These are phyloP conservation scores for Pyrus betulifolia DNA, from an alignment of 306 rosid species.

Conservation along the genomic window DNA sequence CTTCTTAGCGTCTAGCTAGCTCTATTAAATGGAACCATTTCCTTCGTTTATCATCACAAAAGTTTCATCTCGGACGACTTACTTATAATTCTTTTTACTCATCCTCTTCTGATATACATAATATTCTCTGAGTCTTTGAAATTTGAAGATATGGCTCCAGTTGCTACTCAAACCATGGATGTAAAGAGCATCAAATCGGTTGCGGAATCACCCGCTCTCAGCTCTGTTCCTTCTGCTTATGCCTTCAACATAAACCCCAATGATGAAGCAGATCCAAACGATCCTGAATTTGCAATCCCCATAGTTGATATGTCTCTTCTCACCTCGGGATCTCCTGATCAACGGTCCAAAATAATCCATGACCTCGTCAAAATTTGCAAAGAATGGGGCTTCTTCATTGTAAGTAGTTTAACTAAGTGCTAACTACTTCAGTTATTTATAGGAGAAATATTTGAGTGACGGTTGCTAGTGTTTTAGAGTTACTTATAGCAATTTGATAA, in stretches of 20 bases:
- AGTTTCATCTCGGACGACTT: not conserved
- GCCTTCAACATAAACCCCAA: conserved; percentile 13
- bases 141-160: not conserved
- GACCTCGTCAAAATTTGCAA: conserved; percentile 33
- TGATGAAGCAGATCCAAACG: conserved; percentile 21
- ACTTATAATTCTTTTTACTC: not conserved
- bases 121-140: not conserved
- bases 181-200: conserved; percentile 31
- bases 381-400: conserved; percentile 53
- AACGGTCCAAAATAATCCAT: conserved; percentile 18
- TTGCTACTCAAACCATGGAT: not conserved
- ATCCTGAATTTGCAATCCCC: conserved; percentile 34
- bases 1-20: no score
- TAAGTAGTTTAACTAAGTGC: no score
- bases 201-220: conserved; percentile 24
- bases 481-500: no score
- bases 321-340: conserved; percentile 29
- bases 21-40: no score
- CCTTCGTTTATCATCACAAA: no score
- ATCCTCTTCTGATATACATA: not conserved
- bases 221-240: conserved; percentile 32
- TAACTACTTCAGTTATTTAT: no score
- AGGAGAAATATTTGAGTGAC: no score
- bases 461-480: no score
- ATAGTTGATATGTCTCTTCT: conserved; percentile 36